Evolutionary conservation across 1,284 basidiomycete genomes (phyloP).

Genomic region (Ustilago esculenta): DNA sequence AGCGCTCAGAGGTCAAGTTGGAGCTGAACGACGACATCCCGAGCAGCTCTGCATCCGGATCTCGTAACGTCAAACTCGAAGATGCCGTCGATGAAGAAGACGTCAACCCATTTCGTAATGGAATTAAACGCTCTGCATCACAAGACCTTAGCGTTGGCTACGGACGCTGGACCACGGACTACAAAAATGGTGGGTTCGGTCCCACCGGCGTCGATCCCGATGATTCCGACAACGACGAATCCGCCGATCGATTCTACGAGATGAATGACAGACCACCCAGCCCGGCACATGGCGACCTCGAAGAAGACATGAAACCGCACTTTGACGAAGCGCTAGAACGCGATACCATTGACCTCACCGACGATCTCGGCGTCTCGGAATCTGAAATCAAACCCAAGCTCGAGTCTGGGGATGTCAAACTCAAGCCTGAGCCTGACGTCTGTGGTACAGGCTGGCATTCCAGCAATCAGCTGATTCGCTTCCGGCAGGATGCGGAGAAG

Average conservation of each 20-base stretch:
- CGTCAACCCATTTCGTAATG: constrained; percentile 21
- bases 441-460: constrained; percentile 32
- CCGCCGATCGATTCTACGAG: constrained; percentile 24
- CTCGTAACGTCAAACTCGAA: constrained; percentile 47
- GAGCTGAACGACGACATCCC: not conserved
- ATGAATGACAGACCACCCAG: not conserved
- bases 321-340: constrained; percentile 28
- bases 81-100: constrained; percentile 29
- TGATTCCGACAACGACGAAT: constrained; percentile 10
- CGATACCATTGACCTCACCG: constrained; percentile 20
- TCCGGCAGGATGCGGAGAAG: constrained; percentile 43
- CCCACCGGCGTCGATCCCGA: not conserved
- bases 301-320: constrained; percentile 19
- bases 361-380: constrained; percentile 1
- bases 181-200: not conserved
- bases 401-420: constrained; percentile 12
- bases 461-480: constrained; percentile 39
- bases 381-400: constrained; percentile 6
- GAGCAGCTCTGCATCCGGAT: not conserved
- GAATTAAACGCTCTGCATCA: constrained; percentile 23
- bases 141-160: constrained; percentile 5
- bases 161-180: constrained; percentile 9
- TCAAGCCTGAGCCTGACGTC: constrained; percentile 10
- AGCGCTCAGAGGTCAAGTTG: not conserved
- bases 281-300: not conserved